Percentiles rank a stretch among this genome's conserved stretches.
Evolutionary conservation across 2,329 filamentous ascomycete genomes (phyloP).

Genomic region (Colletotrichum sp.): DNA sequence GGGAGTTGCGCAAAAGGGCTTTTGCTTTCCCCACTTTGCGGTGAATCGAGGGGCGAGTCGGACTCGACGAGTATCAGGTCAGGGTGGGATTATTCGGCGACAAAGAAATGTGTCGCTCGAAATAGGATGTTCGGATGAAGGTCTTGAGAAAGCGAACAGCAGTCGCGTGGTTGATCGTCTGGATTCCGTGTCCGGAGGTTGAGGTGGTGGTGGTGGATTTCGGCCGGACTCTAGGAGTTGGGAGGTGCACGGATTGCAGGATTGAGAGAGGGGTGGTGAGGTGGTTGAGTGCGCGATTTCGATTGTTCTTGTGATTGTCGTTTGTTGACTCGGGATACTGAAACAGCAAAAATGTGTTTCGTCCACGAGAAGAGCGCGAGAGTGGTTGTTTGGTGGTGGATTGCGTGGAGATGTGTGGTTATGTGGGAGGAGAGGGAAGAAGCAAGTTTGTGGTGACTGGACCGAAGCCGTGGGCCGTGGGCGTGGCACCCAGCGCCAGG

Average conservation of each 20-base stretch:
- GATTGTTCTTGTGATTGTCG: background rate
- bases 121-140: background rate
- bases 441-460: constrained; percentile 17
- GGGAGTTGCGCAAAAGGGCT: constrained; percentile 11
- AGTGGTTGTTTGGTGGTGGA: background rate
- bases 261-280: background rate
- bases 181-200: background rate
- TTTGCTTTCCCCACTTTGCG: constrained; percentile 21
- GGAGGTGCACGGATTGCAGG: background rate
- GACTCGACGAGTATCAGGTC: background rate
- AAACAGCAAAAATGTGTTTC: constrained; percentile 20
- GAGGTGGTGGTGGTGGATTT: background rate
- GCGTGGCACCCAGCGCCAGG: background rate
- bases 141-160: background rate
- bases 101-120: background rate
- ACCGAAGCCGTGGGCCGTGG: background rate
- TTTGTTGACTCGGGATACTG: constrained; percentile 14
- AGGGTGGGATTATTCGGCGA: background rate
- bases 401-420: background rate
- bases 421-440: constrained; percentile 15
- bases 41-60: constrained; percentile 13
- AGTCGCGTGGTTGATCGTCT: constrained; percentile 2
- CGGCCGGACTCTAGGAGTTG: constrained; percentile 4
- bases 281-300: constrained; percentile 1
- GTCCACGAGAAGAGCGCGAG: constrained; percentile 18